Percentiles rank a stretch among this genome's conserved stretches.
Evolutionary conservation across 2,329 filamentous ascomycete genomes (phyloP).

Genomic region (Elsinoe arachidis): DNA sequence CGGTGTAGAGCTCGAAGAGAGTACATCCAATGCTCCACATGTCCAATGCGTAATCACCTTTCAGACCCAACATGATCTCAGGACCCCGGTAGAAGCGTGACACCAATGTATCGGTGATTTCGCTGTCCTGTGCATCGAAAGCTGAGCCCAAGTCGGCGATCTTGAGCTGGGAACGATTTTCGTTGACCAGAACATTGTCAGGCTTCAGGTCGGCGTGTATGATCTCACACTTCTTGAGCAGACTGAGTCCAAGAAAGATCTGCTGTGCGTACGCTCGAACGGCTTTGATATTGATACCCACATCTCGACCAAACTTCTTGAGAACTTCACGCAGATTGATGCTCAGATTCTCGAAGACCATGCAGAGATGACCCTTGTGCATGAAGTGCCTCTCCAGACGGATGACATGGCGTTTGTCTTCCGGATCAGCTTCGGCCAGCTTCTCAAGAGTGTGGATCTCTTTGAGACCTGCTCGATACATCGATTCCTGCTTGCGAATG

Average conservation of each 20-base stretch:
- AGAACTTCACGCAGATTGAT: constrained; percentile 89
- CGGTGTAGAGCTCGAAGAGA: constrained; percentile 91
- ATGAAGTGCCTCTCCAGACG: constrained; percentile 81
- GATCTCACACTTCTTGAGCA: constrained; percentile 86
- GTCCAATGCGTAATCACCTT: constrained; percentile 88
- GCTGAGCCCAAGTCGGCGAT: constrained; percentile 97
- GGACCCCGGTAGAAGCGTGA: constrained; percentile 96
- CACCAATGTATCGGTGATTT: constrained; percentile 89
- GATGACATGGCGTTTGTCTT: constrained; percentile 86
- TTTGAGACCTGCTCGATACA: constrained; percentile 86
- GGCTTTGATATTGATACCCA: constrained; percentile 81
- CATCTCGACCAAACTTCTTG: constrained; percentile 90
- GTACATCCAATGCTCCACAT: constrained; percentile 98
- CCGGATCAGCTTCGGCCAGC: constrained; percentile 73
- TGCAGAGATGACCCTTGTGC: constrained; percentile 89
- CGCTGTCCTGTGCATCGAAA: constrained; percentile 79
- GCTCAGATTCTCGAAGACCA: constrained; percentile 90
- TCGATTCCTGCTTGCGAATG: constrained; percentile 89
- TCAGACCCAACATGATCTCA: constrained; percentile 94
- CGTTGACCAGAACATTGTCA: constrained; percentile 90
- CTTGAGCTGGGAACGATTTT: constrained; percentile 75
- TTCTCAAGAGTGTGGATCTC: constrained; percentile 90
- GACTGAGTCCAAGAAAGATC: constrained; percentile 80
- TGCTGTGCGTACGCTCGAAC: constrained; percentile 87
- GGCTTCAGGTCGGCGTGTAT: constrained; percentile 95